Percentiles rank a stretch among this genome's conserved stretches.
Conservation (phyloP, 495 filamentous ascomycete genomes). For the Penicillium verhagenii region DNA sequence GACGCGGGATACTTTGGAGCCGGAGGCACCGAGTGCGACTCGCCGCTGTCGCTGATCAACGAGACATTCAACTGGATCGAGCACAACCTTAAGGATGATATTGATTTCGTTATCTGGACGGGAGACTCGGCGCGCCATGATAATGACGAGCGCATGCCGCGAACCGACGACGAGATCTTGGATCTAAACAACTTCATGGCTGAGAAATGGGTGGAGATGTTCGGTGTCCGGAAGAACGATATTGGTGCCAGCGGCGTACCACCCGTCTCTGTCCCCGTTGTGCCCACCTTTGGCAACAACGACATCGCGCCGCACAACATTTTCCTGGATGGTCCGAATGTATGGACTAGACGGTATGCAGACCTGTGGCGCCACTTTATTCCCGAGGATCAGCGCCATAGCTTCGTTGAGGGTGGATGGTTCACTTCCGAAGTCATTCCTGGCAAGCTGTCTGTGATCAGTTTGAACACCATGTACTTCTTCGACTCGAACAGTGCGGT, state of each 20-base stretch:
- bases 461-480: slow-evolving; percentile 95
- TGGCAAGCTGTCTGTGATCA: slow-evolving; percentile 81
- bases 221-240: slow-evolving; percentile 51
- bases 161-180: slow-evolving; percentile 69
- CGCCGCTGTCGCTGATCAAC: slow-evolving; percentile 75
- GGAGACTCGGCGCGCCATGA: slow-evolving; percentile 95
- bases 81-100: slow-evolving; percentile 73
- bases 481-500: slow-evolving; percentile 89
- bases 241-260: slow-evolving; percentile 41
- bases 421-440: slow-evolving; percentile 93
- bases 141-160: slow-evolving; percentile 81
- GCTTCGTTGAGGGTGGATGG: slow-evolving; percentile 90
- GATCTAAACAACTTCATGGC: slow-evolving; percentile 72
- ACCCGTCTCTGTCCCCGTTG: slow-evolving; percentile 71
- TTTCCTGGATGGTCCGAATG: slow-evolving; percentile 77
- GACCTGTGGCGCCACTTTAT: slow-evolving; percentile 84
- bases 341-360: slow-evolving; percentile 70
- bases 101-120: slow-evolving; percentile 98
- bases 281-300: slow-evolving; percentile 95
- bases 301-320: slow-evolving; percentile 98
- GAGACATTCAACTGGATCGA: slow-evolving; percentile 91
- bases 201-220: slow-evolving; percentile 71
- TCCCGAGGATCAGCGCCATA: slow-evolving; percentile 87
- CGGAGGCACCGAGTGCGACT: slow-evolving; percentile 84
- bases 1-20: slow-evolving; percentile 78